Percentiles rank a stretch among this genome's conserved stretches.
phyloP scores from a whole-genome alignment of 2,329 filamentous ascomycete species.

The Monosporascus sp. region DNA sequence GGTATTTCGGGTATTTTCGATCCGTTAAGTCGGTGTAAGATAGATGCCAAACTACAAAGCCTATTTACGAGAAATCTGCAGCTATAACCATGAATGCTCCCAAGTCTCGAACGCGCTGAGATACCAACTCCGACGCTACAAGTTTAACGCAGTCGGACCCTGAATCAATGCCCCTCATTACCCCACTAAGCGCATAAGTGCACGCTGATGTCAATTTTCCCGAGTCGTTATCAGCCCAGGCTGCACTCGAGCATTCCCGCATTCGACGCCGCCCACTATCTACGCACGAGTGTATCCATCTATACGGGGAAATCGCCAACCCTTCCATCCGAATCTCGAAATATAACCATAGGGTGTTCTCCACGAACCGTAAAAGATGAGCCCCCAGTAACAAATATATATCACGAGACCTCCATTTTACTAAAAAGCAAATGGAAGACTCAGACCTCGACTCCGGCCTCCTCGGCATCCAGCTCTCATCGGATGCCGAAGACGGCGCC shows the following conservation, averaged over 20 bases:
- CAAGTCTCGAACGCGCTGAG: too few species aligned
- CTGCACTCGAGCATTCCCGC: background rate
- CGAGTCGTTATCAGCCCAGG: background rate
- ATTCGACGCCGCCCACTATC: background rate
- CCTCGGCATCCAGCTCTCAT: constrained; percentile 37
- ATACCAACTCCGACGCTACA: too few species aligned
- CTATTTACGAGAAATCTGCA: too few species aligned
- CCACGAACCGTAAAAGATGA: too few species aligned
- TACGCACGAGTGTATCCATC: too few species aligned
- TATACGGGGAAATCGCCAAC: too few species aligned
- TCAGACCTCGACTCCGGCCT: constrained; percentile 30
- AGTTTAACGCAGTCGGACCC: background rate
- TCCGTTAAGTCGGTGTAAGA: background rate
- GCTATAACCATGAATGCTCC: too few species aligned
- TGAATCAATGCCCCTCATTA: constrained; percentile 13
- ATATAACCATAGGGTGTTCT: too few species aligned
- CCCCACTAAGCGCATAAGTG: constrained; percentile 18
- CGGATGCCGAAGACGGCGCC: constrained; percentile 23
- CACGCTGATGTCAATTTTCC: constrained; percentile 20
- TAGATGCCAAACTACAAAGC: background rate
- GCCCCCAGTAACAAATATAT: background rate
- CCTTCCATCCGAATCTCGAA: too few species aligned
- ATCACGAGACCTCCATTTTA: too few species aligned
- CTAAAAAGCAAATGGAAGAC: too few species aligned
- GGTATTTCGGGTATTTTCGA: background rate